Conservation (phyloP, 495 filamentous ascomycete genomes). For the Aspergillus saccharolyticus region DNA sequence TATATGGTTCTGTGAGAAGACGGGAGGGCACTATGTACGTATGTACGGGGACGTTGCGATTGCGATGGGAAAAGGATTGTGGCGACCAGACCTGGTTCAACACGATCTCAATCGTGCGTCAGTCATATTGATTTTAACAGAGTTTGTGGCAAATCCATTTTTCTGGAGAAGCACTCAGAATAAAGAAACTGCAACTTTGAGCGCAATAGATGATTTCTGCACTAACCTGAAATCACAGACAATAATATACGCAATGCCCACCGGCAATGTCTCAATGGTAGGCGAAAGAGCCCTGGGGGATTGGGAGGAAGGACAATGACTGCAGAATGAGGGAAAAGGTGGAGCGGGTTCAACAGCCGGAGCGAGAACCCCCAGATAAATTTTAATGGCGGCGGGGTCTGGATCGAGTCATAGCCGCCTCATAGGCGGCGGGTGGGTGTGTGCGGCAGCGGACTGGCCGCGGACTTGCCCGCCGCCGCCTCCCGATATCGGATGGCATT, state of each 20-base stretch:
- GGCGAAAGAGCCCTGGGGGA: background rate
- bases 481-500: background rate
- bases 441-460: background rate
- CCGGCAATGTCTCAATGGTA: background rate
- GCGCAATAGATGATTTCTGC: background rate
- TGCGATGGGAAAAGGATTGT: background rate
- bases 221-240: background rate
- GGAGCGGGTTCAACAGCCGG: background rate
- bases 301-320: conserved; percentile 29
- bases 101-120: conserved; percentile 1
- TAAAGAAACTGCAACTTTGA: too few species aligned
- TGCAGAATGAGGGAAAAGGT: conserved; percentile 13
- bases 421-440: background rate
- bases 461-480: too few species aligned
- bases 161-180: background rate
- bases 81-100: conserved; percentile 2
- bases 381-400: conserved; percentile 31
- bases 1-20: conserved; percentile 18
- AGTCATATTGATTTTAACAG: background rate
- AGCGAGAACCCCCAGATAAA: background rate
- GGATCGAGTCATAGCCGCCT: conserved; percentile 25
- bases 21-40: conserved; percentile 23
- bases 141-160: background rate
- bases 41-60: conserved; percentile 23
- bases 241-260: background rate